Conservation (phyloP, 345 rosid species). For the Psidium guajava region DNA sequence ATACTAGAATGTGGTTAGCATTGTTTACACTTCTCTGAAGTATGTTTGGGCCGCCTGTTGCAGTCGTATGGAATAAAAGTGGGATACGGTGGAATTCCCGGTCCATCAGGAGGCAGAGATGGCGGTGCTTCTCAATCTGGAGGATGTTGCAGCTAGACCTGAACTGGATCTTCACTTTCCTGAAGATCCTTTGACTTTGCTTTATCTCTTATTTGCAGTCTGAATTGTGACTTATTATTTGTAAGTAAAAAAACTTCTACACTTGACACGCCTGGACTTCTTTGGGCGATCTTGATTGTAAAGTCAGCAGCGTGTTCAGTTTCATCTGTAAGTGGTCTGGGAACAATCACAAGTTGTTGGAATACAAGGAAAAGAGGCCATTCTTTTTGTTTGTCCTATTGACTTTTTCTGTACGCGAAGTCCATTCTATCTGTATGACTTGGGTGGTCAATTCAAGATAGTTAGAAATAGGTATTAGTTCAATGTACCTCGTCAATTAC, state of each 20-base stretch:
- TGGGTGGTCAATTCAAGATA: not conserved
- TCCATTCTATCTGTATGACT: not conserved
- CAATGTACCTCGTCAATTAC: not conserved
- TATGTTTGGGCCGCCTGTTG: not conserved
- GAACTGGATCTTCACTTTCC: not conserved
- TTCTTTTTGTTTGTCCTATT: not conserved
- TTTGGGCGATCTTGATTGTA: not conserved
- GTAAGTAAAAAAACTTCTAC: not conserved
- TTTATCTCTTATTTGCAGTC: not conserved
- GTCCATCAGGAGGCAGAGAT: conserved; percentile 87
- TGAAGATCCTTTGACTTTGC: not conserved
- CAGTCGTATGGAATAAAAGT: conserved; percentile 97
- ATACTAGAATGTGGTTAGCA: not conserved
- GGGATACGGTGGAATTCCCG: conserved; percentile 93
- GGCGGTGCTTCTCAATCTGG: conserved; percentile 74
- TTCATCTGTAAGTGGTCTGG: not conserved
- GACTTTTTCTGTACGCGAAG: not conserved
- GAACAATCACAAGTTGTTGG: not conserved
- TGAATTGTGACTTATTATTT: not conserved
- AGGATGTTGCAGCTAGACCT: conserved; percentile 73
- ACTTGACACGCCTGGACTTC: not conserved
- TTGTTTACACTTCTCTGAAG: not conserved
- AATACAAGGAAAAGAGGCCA: not conserved
- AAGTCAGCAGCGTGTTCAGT: not conserved
- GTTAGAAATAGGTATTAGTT: not conserved